Evolutionary conservation across 371 early-diverging fungal species (phyloP).

Genomic region (Capillidium heterosporum): DNA sequence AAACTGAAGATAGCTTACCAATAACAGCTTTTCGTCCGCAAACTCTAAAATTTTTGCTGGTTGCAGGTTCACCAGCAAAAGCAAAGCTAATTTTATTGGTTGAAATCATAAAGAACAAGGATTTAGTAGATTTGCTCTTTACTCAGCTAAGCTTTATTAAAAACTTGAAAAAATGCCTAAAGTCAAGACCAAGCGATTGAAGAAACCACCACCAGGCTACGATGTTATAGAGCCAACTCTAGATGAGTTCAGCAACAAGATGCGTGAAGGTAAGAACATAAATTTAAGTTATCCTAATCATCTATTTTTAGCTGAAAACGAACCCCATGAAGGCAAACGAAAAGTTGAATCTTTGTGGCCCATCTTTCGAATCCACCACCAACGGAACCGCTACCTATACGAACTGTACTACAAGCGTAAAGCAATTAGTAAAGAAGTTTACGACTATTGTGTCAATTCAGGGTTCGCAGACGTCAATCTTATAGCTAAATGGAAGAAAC

Average conservation of each 20-base stretch:
- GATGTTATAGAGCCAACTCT: constrained; percentile 91
- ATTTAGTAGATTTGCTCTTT: no score
- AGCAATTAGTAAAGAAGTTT: constrained; percentile 80
- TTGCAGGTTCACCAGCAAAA: no score
- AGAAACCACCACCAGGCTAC: constrained; percentile 85
- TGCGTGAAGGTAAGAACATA: constrained; percentile 75
- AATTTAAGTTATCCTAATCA: neutral
- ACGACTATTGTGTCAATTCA: constrained; percentile 79
- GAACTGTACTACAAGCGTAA: constrained; percentile 89
- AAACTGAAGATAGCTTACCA: no score
- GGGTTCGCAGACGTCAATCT: constrained; percentile 85
- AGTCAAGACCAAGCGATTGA: constrained; percentile 50
- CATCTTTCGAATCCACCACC: constrained; percentile 93
- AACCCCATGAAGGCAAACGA: constrained; percentile 86
- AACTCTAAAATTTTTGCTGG: no score
- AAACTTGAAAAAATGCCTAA: constrained; percentile 80
- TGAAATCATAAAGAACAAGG: no score
- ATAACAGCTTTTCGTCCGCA: no score
- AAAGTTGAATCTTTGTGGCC: constrained; percentile 88
- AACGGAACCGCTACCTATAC: constrained; percentile 89
- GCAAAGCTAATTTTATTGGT: no score
- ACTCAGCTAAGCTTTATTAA: no score
- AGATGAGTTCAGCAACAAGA: constrained; percentile 73
- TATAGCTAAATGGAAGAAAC: constrained; percentile 97
- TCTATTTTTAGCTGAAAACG: constrained; percentile 69